Percentiles rank a stretch among this genome's conserved stretches.
Evolutionary conservation across 1,284 basidiomycete genomes (phyloP).

Genomic region (Agaricales sp.): DNA sequence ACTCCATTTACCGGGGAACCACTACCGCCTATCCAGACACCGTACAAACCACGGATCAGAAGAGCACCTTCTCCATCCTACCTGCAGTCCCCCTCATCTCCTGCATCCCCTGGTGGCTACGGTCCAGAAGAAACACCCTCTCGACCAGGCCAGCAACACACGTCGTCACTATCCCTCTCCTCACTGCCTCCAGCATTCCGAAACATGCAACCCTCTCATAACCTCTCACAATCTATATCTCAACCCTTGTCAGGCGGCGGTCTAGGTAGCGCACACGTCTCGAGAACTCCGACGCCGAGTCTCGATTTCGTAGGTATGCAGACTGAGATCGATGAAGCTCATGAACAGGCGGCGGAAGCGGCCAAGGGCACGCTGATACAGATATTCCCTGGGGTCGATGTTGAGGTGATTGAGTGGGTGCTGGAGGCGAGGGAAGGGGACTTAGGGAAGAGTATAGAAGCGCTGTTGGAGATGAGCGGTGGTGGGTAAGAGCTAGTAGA

Average conservation of each 20-base stretch:
- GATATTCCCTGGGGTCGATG: constrained; percentile 78
- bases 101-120: constrained; percentile 23
- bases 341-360: constrained; percentile 56
- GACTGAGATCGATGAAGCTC: constrained; percentile 70
- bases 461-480: constrained; percentile 67
- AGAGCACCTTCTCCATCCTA: constrained; percentile 30
- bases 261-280: constrained; percentile 27
- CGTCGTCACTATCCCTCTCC: constrained; percentile 24
- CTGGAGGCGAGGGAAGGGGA: constrained; percentile 84
- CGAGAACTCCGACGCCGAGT: constrained; percentile 59
- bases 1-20: constrained; percentile 28
- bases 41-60: constrained; percentile 64
- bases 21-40: constrained; percentile 44
- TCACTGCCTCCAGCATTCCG: constrained; percentile 14
- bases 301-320: constrained; percentile 63
- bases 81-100: constrained; percentile 7
- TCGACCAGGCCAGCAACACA: constrained; percentile 32
- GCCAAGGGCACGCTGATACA: constrained; percentile 67
- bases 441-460: constrained; percentile 82
- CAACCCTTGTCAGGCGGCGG: constrained; percentile 18
- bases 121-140: constrained; percentile 40
- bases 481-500: constrained; percentile 15
- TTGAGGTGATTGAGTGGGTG: constrained; percentile 78
- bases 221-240: constrained; percentile 35
- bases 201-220: constrained; percentile 14